Percentiles rank a stretch among this genome's conserved stretches.
Evolutionary conservation across 345 rosid species (phyloP).

Genomic region (Bruguiera gymnorhiza): DNA sequence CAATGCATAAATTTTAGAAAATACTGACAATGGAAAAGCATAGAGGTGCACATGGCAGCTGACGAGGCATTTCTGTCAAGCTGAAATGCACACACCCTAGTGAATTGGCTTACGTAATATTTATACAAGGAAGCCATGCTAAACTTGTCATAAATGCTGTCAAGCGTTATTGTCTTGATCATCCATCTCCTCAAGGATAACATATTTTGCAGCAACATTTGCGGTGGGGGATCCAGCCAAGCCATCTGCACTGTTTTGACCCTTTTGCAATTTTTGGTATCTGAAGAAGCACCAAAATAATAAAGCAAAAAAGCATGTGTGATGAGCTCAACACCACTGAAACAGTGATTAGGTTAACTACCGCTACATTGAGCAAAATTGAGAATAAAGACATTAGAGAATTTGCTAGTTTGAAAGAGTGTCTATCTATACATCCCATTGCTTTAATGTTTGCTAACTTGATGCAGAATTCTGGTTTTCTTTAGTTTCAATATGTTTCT

Average conservation of each 20-base stretch:
- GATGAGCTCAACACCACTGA: too few species aligned
- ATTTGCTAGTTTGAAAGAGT: too few species aligned
- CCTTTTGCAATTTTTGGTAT: slow-evolving; percentile 62
- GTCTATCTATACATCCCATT: too few species aligned
- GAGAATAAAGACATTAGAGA: too few species aligned
- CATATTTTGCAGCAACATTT: slow-evolving; percentile 59
- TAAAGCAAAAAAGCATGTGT: background rate
- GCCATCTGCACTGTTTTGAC: slow-evolving; percentile 39
- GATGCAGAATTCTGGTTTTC: too few species aligned
- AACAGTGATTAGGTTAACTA: too few species aligned
- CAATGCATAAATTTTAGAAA: background rate
- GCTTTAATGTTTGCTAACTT: too few species aligned
- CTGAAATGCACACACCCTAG: background rate
- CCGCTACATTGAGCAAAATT: too few species aligned
- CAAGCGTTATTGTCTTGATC: slow-evolving; percentile 52
- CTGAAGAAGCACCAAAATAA: slow-evolving; percentile 31
- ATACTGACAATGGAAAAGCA: background rate
- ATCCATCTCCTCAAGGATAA: slow-evolving; percentile 83
- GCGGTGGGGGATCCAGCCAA: slow-evolving; percentile 17
- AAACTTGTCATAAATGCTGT: slow-evolving; percentile 23
- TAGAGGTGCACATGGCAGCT: background rate
- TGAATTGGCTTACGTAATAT: background rate
- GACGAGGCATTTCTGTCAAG: background rate
- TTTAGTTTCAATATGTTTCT: too few species aligned
- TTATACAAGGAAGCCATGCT: background rate